Percentiles rank a stretch among this genome's conserved stretches.
Evolutionary conservation across 2,329 filamentous ascomycete species (phyloP).

Genomic region (Microcyclospora pomicola): DNA sequence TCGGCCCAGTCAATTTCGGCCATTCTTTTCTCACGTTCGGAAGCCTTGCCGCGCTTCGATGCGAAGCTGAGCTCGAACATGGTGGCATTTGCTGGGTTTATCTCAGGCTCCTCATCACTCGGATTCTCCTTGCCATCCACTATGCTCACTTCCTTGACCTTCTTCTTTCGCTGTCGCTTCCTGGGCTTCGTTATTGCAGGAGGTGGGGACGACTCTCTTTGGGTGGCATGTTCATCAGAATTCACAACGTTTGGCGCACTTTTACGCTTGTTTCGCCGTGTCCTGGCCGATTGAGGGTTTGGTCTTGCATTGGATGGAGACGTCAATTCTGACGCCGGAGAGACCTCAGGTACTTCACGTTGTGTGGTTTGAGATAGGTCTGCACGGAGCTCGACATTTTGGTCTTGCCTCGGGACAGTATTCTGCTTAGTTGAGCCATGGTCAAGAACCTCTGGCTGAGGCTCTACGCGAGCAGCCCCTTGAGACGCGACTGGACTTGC

Average conservation of each 20-base stretch:
- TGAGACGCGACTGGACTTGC: too few species aligned
- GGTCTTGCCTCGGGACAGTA: too few species aligned
- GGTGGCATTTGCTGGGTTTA: conserved; percentile 53
- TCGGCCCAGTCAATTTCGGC: conserved; percentile 49
- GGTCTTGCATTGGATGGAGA: too few species aligned
- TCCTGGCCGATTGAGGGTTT: background rate
- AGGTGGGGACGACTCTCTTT: background rate
- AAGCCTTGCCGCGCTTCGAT: conserved; percentile 47
- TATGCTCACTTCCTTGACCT: conserved; percentile 3
- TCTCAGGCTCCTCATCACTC: conserved; percentile 26
- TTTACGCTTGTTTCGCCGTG: background rate
- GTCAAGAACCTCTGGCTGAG: too few species aligned
- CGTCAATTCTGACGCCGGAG: too few species aligned
- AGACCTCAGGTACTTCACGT: too few species aligned
- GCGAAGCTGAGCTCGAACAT: conserved; percentile 63
- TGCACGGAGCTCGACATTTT: too few species aligned
- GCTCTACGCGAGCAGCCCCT: too few species aligned
- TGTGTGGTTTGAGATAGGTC: too few species aligned
- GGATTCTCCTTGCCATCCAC: conserved; percentile 12
- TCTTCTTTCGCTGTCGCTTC: conserved; percentile 4
- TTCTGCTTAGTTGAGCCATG: too few species aligned
- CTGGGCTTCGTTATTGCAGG: conserved; percentile 1
- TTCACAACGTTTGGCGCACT: conserved; percentile 1
- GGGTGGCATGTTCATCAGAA: too few species aligned
- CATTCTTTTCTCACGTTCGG: conserved; percentile 59